Base-by-base conservation (phyloP, 2,329 filamentous ascomycete species). In the Phaeosphaeria sp. region DNA sequence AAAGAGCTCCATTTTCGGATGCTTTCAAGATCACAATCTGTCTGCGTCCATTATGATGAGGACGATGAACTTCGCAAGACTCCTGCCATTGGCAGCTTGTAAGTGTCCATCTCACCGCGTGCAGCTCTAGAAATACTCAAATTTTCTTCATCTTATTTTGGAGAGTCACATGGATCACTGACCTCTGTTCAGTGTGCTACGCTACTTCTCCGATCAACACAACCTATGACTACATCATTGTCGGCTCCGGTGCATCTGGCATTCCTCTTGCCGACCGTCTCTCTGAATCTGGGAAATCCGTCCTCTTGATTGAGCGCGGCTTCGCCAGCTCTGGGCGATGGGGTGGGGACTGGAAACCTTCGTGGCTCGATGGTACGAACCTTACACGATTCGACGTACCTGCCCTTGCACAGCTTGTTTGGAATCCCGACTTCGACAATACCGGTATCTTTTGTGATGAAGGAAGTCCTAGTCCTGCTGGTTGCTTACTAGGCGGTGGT, bases 341-440 rank as follows among this genome's bases (percentile, higher is more conserved):
- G 81, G 83, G 86, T 30, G 86, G 87, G 21, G 82, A 43, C 4
- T 39, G 86, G 72, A 82, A 80, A 55, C 84, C 86, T 0, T 68
- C 78, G 2, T 91, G 88, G 88, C 80, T 86, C 18, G 74, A 82
- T 45, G 82, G 81, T 21, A 84, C 83, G 11, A 85, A 86, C 49
- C 71, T 89, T 44, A 89, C 88, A 2, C 85, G 87, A 49, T 89
- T 90, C 64, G 88, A 90, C 68, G 84, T 90, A 2, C 88, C 88
- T 0, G 86, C 86, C 25, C 82, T 90, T 48, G 88, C 85, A 68
- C 89, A 89, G 71, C 79, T 88, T 72, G 87, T 90, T 57, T 89
- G 86, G 82, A 74, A 78, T 2, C 81, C 87, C 66, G 84, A 82
- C 2, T 77, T 79, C 2, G 86, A 84, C 17, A 86, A 88, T 59